Evolutionary conservation across 176 grass and related monocot species (phyloP).

Genomic region (Coix lacrymajobi): DNA sequence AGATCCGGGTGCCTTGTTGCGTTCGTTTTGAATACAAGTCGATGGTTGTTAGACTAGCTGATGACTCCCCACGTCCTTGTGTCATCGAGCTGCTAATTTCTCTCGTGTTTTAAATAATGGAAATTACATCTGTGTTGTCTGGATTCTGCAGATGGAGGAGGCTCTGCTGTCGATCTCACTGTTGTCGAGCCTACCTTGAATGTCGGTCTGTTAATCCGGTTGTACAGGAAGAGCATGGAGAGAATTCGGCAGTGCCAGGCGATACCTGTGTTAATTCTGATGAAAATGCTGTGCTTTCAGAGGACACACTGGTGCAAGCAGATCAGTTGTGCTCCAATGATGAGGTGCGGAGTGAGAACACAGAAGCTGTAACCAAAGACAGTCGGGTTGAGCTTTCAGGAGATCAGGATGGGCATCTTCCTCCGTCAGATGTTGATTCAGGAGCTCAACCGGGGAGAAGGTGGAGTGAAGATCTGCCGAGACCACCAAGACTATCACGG

Average conservation of each 20-base stretch:
- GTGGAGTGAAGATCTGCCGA: slow-evolving; percentile 34
- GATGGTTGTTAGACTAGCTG: background rate
- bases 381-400: slow-evolving; percentile 16
- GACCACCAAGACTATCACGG: slow-evolving; percentile 46
- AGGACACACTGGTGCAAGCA: slow-evolving; percentile 16
- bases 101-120: background rate
- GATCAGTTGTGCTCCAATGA: slow-evolving; percentile 22
- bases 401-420: slow-evolving; percentile 1
- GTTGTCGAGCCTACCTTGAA: slow-evolving; percentile 13
- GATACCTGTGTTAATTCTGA: slow-evolving; percentile 23
- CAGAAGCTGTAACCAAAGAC: slow-evolving; percentile 22
- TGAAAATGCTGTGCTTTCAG: slow-evolving; percentile 18
- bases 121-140: background rate
- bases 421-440: background rate
- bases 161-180: background rate
- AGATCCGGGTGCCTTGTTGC: slow-evolving; percentile 30
- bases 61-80: background rate
- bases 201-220: slow-evolving; percentile 29
- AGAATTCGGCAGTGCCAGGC: background rate
- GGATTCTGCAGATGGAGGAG: slow-evolving; percentile 60
- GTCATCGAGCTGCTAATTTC: background rate
- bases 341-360: background rate
- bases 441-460: slow-evolving; percentile 27
- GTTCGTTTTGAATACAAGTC: background rate
- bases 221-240: background rate